These are phyloP conservation scores for Lepidium aucheri DNA, from an alignment of 345 rosid species.

Conservation along the genomic window DNA sequence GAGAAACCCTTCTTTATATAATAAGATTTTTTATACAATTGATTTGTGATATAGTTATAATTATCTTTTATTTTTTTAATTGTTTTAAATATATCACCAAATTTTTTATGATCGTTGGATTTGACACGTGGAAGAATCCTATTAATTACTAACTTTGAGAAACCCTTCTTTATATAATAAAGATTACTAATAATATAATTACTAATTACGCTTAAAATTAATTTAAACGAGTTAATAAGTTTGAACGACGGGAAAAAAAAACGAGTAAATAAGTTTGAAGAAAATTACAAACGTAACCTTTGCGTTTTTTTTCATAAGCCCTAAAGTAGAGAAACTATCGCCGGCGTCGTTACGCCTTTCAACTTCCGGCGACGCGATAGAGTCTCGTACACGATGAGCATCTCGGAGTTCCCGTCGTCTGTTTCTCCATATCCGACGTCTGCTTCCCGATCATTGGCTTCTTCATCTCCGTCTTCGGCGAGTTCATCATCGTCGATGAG, in stretches of 20 bases:
- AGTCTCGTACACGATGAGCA: slow-evolving; percentile 1
- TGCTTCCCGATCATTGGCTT: slow-evolving; percentile 25
- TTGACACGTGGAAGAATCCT: too few relatives aligned
- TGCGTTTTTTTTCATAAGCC: not conserved
- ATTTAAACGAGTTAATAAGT: not conserved
- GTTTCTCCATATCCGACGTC: slow-evolving; percentile 26
- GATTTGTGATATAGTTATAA: too few relatives aligned
- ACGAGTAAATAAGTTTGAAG: not conserved
- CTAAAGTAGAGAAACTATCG: not conserved
- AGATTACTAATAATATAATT: too few relatives aligned
- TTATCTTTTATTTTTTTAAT: too few relatives aligned
- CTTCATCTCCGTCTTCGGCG: slow-evolving; percentile 24
- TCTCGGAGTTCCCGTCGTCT: slow-evolving; percentile 17
- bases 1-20: too few relatives aligned
- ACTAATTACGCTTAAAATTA: not conserved
- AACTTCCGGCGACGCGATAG: not conserved
- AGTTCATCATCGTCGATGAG: slow-evolving; percentile 40
- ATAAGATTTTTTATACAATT: too few relatives aligned
- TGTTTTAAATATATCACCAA: too few relatives aligned
- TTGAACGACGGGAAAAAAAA: too few relatives aligned
- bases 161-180: too few relatives aligned
- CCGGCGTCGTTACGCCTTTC: slow-evolving; percentile 10
- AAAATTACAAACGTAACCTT: slow-evolving; percentile 12
- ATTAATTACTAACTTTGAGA: too few relatives aligned
- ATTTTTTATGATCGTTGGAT: too few relatives aligned